A percentile compares a stretch with the other conserved stretches of the same genome.
Conservation (phyloP, 2,329 filamentous ascomycete genomes). For the Alternaria triticina region DNA sequence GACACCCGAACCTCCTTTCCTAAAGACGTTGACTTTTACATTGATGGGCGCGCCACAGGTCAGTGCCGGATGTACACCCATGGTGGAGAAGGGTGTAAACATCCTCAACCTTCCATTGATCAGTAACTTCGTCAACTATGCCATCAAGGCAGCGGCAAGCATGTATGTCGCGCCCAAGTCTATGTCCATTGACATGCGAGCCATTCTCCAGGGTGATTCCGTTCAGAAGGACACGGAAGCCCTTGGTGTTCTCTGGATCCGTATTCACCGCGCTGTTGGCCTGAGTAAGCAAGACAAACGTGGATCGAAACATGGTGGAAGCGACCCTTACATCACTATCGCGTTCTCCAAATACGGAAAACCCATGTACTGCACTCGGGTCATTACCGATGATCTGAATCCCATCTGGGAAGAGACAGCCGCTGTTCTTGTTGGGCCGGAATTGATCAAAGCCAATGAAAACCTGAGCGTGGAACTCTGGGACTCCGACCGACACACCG, state of each 20-base stretch:
- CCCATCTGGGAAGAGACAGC: slow-evolving; percentile 90
- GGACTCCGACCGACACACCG: slow-evolving; percentile 92
- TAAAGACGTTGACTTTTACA: slow-evolving; percentile 91
- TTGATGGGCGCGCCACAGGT: slow-evolving; percentile 94
- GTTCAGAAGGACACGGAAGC: slow-evolving; percentile 89
- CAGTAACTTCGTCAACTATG: slow-evolving; percentile 96
- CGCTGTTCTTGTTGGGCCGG: slow-evolving; percentile 83
- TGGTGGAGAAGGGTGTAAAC: slow-evolving; percentile 90
- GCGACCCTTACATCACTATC: slow-evolving; percentile 93
- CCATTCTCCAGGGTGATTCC: slow-evolving; percentile 88
- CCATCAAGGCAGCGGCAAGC: slow-evolving; percentile 82
- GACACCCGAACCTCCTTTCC: slow-evolving; percentile 87
- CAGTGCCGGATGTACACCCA: slow-evolving; percentile 85
- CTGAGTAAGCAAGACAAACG: slow-evolving; percentile 90
- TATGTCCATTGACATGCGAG: slow-evolving; percentile 88
- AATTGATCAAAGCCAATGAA: slow-evolving; percentile 92
- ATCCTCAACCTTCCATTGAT: slow-evolving; percentile 91
- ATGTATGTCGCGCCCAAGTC: slow-evolving; percentile 95
- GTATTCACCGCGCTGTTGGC: slow-evolving; percentile 85
- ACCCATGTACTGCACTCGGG: slow-evolving; percentile 95
- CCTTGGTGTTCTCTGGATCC: slow-evolving; percentile 87
- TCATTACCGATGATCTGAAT: slow-evolving; percentile 93
- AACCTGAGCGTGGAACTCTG: slow-evolving; percentile 92
- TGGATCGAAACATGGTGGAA: slow-evolving; percentile 83
- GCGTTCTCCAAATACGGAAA: slow-evolving; percentile 97